Conservation (phyloP, 305 asterid species). For the Lippia alba region DNA sequence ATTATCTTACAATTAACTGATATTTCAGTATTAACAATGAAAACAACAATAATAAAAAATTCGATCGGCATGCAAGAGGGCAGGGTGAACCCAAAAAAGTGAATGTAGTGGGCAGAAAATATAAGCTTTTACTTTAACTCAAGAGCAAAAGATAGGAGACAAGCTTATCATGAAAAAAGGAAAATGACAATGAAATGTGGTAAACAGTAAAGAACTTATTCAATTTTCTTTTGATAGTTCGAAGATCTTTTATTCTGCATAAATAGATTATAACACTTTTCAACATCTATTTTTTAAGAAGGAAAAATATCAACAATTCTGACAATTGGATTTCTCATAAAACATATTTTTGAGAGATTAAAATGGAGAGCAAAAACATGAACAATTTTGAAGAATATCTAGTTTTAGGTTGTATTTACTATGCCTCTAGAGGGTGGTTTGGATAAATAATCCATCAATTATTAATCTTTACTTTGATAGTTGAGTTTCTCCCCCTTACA, state of each 20-base stretch:
- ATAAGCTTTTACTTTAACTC: constrained; percentile 18
- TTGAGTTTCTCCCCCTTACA: no score
- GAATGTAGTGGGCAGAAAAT: constrained; percentile 16
- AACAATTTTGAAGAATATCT: constrained; percentile 5
- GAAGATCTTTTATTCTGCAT: constrained; percentile 1
- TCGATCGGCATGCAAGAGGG: constrained; percentile 8
- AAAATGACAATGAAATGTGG: neutral
- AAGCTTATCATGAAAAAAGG: constrained; percentile 24
- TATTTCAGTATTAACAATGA: constrained; percentile 14
- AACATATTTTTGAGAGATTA: neutral
- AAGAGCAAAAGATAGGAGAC: constrained; percentile 14
- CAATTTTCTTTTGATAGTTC: neutral
- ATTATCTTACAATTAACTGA: constrained; percentile 36
- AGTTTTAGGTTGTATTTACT: no score
- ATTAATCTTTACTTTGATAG: no score
- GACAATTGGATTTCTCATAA: neutral
- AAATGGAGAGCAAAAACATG: no score
- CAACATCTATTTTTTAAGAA: constrained; percentile 1
- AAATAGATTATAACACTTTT: constrained; percentile 18
- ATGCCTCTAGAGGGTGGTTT: no score
- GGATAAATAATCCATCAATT: no score
- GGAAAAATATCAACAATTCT: constrained; percentile 3
- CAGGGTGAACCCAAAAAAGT: neutral
- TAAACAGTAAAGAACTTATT: neutral
- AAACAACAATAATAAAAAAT: constrained; percentile 15